Base-by-base conservation (phyloP, 345 rosid genomes). In the Rhodamnia rubescens region DNA sequence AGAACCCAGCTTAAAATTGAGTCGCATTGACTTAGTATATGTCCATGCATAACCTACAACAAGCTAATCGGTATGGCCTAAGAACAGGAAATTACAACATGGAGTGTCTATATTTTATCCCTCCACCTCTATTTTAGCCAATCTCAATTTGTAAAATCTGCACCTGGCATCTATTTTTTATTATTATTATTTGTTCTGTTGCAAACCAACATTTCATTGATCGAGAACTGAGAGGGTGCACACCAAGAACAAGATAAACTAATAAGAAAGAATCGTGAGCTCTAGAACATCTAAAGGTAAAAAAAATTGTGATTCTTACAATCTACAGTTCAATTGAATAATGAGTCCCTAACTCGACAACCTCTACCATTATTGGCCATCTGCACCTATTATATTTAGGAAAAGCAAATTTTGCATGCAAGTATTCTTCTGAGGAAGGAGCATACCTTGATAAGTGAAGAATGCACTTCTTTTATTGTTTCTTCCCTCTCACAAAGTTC, bases 371-470 rank as follows among this genome's bases (percentile, higher is more conserved):
- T 64, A 29, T 64, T 1, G 75, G 6, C 12, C 75, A 64, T 64
- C 75, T 32, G 44, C 75, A 32, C 75, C 22, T 32, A 18, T 64
- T 16, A 32, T 64, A 64, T 32, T 29, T 8, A 64, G 44, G 75
- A 64, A 64, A 64, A 64, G 75, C 32, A 64, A 64, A 29, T 61
- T 42, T 64, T 32, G 29, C 42, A 29, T 64, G 75, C 82, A 42
- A 44, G 75, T 64, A 42, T 56, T 54, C 85, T 55, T 21, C 29
- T 40, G 69, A 53, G 50, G 50, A 74, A 74, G 87, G 47, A 54
- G 47, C 81, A 29, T 89, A 95, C 99, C 99, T 94, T 93, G 84
- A 89, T 75, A 22, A 97, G 94, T 81, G 99, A 94, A n/a, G 96
- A 91, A 85, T 89, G 91, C 74, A 98, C 96, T 90, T 98, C 99